Evolutionary conservation across 331 rosid genomes (phyloP), one percentile per base, ranked within the genome.

Genomic region (Pyracantha coccinea): DNA sequence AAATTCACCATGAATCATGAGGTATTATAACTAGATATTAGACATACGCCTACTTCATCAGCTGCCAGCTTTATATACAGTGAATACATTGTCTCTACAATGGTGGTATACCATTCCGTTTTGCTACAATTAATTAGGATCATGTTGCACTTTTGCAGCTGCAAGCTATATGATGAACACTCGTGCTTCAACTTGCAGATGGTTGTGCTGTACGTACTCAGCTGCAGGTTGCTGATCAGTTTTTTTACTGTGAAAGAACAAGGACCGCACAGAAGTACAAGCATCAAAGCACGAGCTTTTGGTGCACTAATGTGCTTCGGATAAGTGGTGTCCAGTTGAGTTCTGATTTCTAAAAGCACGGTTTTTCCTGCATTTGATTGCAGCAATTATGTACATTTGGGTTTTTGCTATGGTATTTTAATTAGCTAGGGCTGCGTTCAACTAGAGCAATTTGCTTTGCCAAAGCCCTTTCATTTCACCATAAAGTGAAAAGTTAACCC

Each of bases 111-210:
- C 55, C 20, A 5, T 50, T 50, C 55, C 20, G n/a, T 50, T 50
- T 50, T 16, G 55, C 10, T 50, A 50, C 55, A 50, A 50, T 6
- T 50, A 16, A 50, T 50, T 17, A 50, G 55, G 55, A 16, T 50
- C 55, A 50, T 50, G 55, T 16, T 50, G 55, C 55, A 6, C 55
- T 50, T 50, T 2, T 50, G 55, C 55, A 50, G 55, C 20, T 50
- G 55, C 55, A 50, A 50, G 20, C 55, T 50, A 50, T 50, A 50
- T 17, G 20, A 50, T 50, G 55, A 50, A 50, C 20, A 6, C 21
- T 17, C 65, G 53, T 55, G 75, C 65, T 31, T 71, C 28, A 20
- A 32, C 32, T 53, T 54, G 65, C 65, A 71, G 75, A 60, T 71
- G 14, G 50, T 54, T 71, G 7, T 58, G 19, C 64, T 2, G 54